Conservation (phyloP, 2,329 filamentous ascomycete genomes). For the Cylindrodendrum hubeiense region DNA sequence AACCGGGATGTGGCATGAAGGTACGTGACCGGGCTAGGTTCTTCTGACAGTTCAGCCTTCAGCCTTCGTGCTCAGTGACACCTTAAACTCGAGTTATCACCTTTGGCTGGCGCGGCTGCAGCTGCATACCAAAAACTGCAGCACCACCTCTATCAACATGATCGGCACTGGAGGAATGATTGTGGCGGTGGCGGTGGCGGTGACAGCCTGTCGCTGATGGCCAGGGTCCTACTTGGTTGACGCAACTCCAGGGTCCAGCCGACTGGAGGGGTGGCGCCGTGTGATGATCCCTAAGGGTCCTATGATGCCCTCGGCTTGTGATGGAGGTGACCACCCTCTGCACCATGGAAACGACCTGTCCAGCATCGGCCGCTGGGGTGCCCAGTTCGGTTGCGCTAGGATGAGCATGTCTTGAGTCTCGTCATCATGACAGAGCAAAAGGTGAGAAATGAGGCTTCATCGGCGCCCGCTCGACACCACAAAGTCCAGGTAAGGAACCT, state of each 20-base stretch:
- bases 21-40: no score
- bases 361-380: neutral
- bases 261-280: neutral
- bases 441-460: neutral
- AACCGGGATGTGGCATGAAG: neutral
- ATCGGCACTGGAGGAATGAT: neutral
- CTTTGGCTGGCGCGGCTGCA: neutral
- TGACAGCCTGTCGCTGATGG: neutral
- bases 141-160: neutral
- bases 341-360: no score
- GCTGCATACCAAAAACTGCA: neutral
- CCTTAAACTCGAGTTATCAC: neutral
- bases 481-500: no score
- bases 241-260: neutral
- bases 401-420: neutral
- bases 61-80: neutral
- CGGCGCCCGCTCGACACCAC: neutral
- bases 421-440: neutral
- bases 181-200: conserved; percentile 21
- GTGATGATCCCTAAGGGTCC: neutral
- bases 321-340: no score
- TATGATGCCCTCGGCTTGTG: neutral
- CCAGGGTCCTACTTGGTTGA: neutral
- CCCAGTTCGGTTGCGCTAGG: neutral
- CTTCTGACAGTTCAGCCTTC: neutral